Evolutionary conservation across 306 rosid species (phyloP).

Genomic region (Fagus sylvatica): DNA sequence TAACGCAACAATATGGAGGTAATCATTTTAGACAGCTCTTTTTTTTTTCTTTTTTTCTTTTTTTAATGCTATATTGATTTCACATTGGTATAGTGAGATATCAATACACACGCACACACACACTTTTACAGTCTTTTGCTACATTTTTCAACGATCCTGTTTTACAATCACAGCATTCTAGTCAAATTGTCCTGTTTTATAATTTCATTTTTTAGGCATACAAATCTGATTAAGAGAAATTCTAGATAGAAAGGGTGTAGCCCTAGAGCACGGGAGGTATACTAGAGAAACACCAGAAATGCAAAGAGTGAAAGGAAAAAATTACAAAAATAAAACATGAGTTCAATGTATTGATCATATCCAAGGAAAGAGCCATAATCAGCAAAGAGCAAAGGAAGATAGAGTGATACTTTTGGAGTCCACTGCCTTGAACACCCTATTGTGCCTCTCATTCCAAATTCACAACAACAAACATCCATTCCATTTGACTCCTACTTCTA

Average conservation of each 20-base stretch:
- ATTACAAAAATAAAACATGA: too few relatives aligned
- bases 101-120: not conserved
- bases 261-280: not conserved
- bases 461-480: too few relatives aligned
- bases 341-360: too few relatives aligned
- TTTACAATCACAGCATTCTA: not conserved
- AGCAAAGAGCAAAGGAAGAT: too few relatives aligned
- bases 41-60: too few relatives aligned
- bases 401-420: too few relatives aligned
- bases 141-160: not conserved
- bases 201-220: not conserved
- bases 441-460: too few relatives aligned
- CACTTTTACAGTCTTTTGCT: not conserved
- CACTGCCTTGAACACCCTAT: too few relatives aligned
- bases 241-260: not conserved
- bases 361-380: too few relatives aligned
- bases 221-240: not conserved
- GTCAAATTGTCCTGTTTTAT: too few relatives aligned
- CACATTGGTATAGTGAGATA: not conserved
- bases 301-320: too few relatives aligned
- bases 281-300: not conserved
- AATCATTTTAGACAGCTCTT: not conserved
- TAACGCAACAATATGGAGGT: not conserved
- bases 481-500: too few relatives aligned
- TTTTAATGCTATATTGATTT: not conserved